Base-by-base conservation (phyloP, 148 eudicot genomes). In the Oxyria digyna region DNA sequence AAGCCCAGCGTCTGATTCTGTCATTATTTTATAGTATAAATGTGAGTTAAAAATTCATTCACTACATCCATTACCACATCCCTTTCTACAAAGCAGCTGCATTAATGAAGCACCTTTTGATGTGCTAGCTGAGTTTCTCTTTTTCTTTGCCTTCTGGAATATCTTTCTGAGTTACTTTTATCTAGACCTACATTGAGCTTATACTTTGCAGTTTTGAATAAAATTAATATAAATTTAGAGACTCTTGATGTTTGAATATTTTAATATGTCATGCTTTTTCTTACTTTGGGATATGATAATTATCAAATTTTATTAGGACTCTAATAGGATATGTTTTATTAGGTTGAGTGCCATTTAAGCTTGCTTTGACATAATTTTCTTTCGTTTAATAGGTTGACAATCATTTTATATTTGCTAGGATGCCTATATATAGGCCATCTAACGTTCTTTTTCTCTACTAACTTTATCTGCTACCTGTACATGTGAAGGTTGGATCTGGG, bases 1-100 rank as follows among this genome's bases (percentile, higher is more conserved):
- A 94, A 87, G 98, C 97, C 76, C 92, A 94, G 72, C 98, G 85
- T 50, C 81, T 94, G 78, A 84, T 90, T 77, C 77, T 94, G 41
- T 94, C 98, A 57, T 75, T 94, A 66, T 94, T 90, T 72, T 90
- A 82, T 77, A 86, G 87, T 71, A 84, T 94, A 73, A 82, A 76
- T 80, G 98, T 94, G 83, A 86, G 89, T 73, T 73, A 67, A 43
- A 0, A 9, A 24, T 55, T 24, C 15, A 55, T 55, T 26, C 32
- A 0, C 10, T 55, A 26, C 32, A 24, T 55, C 17, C 17, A 12
- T 55, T 27, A 12, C 33, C 26, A 15, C 32, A 24, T 55, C 33
- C 32, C 62, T 55, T 26, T 3, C 12, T 24, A 24, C 10, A 12
- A 55, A 55, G 17, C 33, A 26, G 32, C 35, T 26, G 11, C 13